phyloP scores from a whole-genome alignment of 1,139 yeast genomes.

The Sugiyamaella xylanicola region DNA sequence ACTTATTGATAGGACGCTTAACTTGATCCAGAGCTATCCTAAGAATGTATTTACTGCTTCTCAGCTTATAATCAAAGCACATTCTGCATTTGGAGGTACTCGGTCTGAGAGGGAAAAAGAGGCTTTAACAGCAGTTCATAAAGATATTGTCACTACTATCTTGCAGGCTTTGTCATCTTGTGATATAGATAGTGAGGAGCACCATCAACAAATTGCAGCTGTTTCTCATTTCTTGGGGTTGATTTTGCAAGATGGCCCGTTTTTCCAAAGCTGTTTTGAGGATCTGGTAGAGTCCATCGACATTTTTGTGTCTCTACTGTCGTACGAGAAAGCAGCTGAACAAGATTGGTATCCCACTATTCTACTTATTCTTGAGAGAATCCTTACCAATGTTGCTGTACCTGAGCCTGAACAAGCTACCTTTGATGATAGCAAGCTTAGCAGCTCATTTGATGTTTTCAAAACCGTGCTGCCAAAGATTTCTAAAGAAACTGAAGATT shows the following conservation, averaged over 20 bases:
- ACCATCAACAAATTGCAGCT: conserved; percentile 47
- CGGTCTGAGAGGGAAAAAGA: conserved; percentile 30
- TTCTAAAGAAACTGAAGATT: conserved; percentile 39
- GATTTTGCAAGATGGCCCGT: conserved; percentile 46
- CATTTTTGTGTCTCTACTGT: conserved; percentile 32
- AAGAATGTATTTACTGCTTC: conserved; percentile 54
- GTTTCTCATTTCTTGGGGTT: conserved; percentile 53
- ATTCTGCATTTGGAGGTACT: conserved; percentile 28
- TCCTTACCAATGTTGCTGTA: conserved; percentile 34
- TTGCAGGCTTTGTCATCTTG: conserved; percentile 44
- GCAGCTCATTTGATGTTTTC: conserved; percentile 21
- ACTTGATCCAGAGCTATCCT: conserved; percentile 54
- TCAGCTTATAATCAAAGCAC: conserved; percentile 49
- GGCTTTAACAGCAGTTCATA: conserved; percentile 24
- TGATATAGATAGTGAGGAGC: conserved; percentile 39
- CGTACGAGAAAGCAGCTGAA: conserved; percentile 27
- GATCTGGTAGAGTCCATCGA: conserved; percentile 47
- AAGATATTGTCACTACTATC: conserved; percentile 43
- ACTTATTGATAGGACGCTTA: conserved; percentile 52
- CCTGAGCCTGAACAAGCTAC: conserved; percentile 26
- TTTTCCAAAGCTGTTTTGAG: conserved; percentile 46
- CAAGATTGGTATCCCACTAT: conserved; percentile 41
- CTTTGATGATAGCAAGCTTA: conserved; percentile 8
- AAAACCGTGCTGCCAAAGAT: conserved; percentile 33
- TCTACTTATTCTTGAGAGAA: conserved; percentile 38